Base-by-base conservation (phyloP, 164 flowering plant genomes). In the Echeveria elegans region DNA sequence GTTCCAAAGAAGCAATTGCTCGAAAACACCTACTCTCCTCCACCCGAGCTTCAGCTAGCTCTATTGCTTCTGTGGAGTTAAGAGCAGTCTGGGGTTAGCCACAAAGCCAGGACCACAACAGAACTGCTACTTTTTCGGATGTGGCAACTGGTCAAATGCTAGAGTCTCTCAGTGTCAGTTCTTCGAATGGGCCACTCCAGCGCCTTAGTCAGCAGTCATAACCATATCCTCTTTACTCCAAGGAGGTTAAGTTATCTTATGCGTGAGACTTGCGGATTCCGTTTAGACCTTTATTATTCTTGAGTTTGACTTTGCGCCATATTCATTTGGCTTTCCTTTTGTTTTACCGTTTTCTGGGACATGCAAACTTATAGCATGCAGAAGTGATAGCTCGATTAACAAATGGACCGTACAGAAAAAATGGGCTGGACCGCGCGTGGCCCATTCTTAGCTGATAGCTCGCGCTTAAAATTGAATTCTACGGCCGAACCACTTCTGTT, bases 61-160 rank as follows among this genome's bases (percentile, higher is more conserved):
- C 15, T 78, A 68, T 70, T 93, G 97, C 72, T 78, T 52, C 75
- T 91, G 98, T 73, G 95, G 97, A 66, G 90, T 78, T 36, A 85
- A 67, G 69, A 83, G 93, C 82, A 78, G 82, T 75, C 79, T 72
- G 73, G 76, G 79, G 48, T 76, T 83, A 79, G 73, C 84, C 14
- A 75, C 78, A 50, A 85, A 83, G 69, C 92, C 97, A 2, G 96
- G 98, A 10, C 88, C 88, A 5, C 84, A 77, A 66, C 88, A 87
- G 21, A 95, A 90, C 29, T 75, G 81, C 77, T 66, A 77, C 72
- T 91, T 89, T 85, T 91, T 88, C 69, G 88, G 97, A 4, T 94
- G 97, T 73, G 98, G 98, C 28, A 88, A 91, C 66, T 89, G 91
- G 93, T 83, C 88, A 45, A 77, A 84, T 18, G 73, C 85, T 6